Evolutionary conservation across 345 rosid species (phyloP), one percentile per base, ranked within the genome.

Genomic region (Eucalyptus sp.): DNA sequence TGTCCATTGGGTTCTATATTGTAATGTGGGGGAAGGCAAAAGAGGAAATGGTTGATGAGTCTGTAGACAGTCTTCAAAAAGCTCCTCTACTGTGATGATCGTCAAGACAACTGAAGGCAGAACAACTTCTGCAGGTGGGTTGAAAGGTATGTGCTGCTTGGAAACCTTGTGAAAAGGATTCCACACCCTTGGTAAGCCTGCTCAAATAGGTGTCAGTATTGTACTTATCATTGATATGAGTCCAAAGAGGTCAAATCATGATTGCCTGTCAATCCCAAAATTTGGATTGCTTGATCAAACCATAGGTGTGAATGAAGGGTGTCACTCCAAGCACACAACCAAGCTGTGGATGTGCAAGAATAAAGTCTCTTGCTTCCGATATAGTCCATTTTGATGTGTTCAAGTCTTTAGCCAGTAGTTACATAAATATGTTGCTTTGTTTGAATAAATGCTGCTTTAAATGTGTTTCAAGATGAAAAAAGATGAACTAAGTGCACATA

Each of bases 11-110:
- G 33, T 92, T 92, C 64, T 92, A 91, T 43, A 90, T 88, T 41
- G 90, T 90, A 13, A 91, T 91, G 88, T 91, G 93, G 94, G 94
- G 93, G 79, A 91, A 91, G 79, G 88, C 90, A 11, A 93, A 90
- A 88, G 92, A 93, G 87, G 91, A 89, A 12, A 31, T 87, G 66
- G 86, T 25, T 50, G 90, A 89, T 50, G 92, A 90, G 37, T 51
- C 4, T 80, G 58, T 25, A 27, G 48, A n/a, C 56, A 52, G 56
- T 18, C 56, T 88, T 31, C 83, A 87, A 58, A 89, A 91, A 64
- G 90, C 48, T 13, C 92, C 93, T 48, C 86, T 91, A 4, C 83
- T 92, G 86, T 76, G 71, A 50, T 0, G 9, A 90, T 83, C 62
- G 56, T 51, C 87, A 54, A 86, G 52, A 85, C 50, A 46, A 90